Conservation (phyloP, 2,329 filamentous ascomycete species). For the Fusarium sp. region DNA sequence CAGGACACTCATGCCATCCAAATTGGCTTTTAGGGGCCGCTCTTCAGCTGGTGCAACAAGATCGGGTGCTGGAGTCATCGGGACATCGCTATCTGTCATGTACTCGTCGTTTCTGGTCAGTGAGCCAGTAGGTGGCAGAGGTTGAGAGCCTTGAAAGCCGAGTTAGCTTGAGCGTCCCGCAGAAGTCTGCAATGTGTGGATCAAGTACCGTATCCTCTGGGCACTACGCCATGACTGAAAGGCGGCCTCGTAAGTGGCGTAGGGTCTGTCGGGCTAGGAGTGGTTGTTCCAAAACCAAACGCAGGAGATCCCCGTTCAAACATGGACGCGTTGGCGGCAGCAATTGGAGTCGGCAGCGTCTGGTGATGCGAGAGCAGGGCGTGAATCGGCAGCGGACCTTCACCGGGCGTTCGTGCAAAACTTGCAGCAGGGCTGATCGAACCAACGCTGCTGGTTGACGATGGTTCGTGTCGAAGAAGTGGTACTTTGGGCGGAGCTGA, state of each 20-base stretch:
- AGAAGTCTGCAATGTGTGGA: conserved; percentile 26
- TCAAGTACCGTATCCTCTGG: conserved; percentile 53
- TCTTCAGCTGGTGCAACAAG: conserved; percentile 31
- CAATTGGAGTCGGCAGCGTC: conserved; percentile 37
- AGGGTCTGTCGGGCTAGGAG: conserved; percentile 46
- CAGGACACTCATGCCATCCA: conserved; percentile 71
- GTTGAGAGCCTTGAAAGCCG: conserved; percentile 50
- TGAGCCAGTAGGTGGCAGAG: conserved; percentile 49
- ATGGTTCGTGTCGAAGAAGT: conserved; percentile 59
- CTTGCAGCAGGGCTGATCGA: conserved; percentile 55
- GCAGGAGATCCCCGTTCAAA: conserved; percentile 41
- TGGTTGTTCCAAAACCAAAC: conserved; percentile 31
- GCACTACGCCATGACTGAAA: conserved; percentile 41
- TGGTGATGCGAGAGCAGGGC: conserved; percentile 61
- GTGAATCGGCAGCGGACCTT: conserved; percentile 66
- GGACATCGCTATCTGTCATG: conserved; percentile 47
- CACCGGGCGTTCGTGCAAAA: conserved; percentile 58
- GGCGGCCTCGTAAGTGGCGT: conserved; percentile 24
- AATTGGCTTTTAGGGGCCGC: conserved; percentile 43
- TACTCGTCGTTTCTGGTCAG: conserved; percentile 48
- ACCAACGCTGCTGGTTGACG: conserved; percentile 57
- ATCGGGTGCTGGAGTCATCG: conserved; percentile 48
- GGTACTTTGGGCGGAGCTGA: conserved; percentile 50
- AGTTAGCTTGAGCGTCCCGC: conserved; percentile 47
- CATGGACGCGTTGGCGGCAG: conserved; percentile 17